Conservation (phyloP, 306 rosid genomes). For the Vachellia pachyceras region DNA sequence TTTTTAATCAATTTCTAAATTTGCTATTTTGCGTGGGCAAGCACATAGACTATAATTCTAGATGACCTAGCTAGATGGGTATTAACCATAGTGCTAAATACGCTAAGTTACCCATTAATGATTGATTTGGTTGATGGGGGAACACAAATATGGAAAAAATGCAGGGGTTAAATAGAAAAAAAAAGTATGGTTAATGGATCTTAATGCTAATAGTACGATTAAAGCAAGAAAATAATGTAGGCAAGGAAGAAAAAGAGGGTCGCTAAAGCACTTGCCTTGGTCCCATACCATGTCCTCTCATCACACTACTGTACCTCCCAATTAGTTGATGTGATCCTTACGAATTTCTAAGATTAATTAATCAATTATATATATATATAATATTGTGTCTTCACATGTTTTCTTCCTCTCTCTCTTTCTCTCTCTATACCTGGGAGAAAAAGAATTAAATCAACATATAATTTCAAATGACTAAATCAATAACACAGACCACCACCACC, state of each 20-base stretch:
- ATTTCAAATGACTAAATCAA: slow-evolving; percentile 41
- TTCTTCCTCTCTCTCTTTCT: neutral
- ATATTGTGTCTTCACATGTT: slow-evolving; percentile 17
- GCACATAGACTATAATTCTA: slow-evolving; percentile 32
- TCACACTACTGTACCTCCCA: slow-evolving; percentile 21
- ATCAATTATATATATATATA: neutral
- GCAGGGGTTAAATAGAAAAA: neutral
- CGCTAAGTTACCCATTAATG: slow-evolving; percentile 50
- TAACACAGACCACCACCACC: neutral
- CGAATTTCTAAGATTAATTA: neutral
- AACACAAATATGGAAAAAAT: slow-evolving; percentile 46
- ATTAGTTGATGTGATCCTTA: slow-evolving; percentile 52
- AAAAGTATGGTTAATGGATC: slow-evolving; percentile 44
- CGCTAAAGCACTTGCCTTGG: slow-evolving; percentile 62
- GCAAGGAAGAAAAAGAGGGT: slow-evolving; percentile 49
- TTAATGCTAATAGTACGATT: slow-evolving; percentile 58
- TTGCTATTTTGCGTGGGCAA: slow-evolving; percentile 42
- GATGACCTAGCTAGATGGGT: slow-evolving; percentile 44
- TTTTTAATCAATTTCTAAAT: slow-evolving; percentile 28
- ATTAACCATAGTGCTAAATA: slow-evolving; percentile 50
- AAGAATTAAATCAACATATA: slow-evolving; percentile 32
- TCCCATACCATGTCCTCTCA: slow-evolving; percentile 59
- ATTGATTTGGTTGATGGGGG: slow-evolving; percentile 53
- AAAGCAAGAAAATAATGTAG: slow-evolving; percentile 64
- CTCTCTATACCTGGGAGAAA: slow-evolving; percentile 13